Base-by-base conservation (phyloP, 2,329 filamentous ascomycete genomes). In the Fonsecaea multimorphosa region DNA sequence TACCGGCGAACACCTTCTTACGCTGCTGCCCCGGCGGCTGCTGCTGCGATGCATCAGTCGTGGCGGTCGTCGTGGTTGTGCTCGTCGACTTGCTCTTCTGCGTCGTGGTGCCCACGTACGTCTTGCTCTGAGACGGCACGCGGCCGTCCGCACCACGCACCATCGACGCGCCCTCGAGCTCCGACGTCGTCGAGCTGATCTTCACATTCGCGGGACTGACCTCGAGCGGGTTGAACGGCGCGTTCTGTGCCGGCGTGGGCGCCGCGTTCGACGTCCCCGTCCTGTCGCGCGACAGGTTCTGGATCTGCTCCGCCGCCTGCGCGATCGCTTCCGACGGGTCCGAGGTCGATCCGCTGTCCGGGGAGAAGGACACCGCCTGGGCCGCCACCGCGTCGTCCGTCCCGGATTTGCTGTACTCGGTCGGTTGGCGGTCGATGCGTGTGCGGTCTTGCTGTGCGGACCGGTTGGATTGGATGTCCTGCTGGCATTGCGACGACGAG, bases 331-430 rank as follows among this genome's bases (percentile, higher is more conserved):
- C 29, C 29, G 12, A 29, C 16, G 49, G 57, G 29, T 57, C 57
- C n/a, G 36, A 38, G 4, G 62, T 34, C n/a, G 49, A n/a, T 4
- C 11, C 27, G 19, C 32, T 60, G n/a, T 51, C 24, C 7, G 58
- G 58, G n/a, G 51, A 36, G 29, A 59, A 63, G 3, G 64, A 54
- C 16, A 55, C 14, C 24, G 34, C 29, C 52, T 68, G 63, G 1
- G 63, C 52, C 14, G 66, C 66, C 9, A 66, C 66, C 4, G 60
- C 66, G 31, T 68, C 66, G 53, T 68, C 66, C 19, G 66, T 68
- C 55, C 63, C 66, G 16, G 66, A 68, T 55, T 58, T 53, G 27
- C 60, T 61, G 8, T 55, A 51, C 46, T 68, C 66, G 52, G 46
- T 51, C 5, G 66, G 63, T 36, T 68, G 66, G 5, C 66, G 63